A percentile compares a stretch with the other conserved stretches of the same genome.
phyloP scores from a whole-genome alignment of 768 basidiomycete genomes.

The Xerocomellus intermedius region DNA sequence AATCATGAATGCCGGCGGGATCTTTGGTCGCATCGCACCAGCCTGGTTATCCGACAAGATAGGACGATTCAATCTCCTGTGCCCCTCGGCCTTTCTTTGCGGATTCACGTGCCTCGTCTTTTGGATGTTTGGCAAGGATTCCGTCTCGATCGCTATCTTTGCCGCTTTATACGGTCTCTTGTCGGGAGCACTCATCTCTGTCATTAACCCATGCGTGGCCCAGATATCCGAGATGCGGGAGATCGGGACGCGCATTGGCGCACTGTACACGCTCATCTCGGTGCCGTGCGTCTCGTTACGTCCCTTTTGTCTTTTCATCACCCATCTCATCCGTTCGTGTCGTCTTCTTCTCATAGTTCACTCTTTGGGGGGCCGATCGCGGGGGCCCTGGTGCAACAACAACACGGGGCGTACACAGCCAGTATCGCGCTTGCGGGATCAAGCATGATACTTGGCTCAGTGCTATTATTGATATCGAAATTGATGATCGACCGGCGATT shows the following conservation, averaged over 20 bases:
- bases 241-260: constrained; percentile 63
- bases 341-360: constrained; percentile 38
- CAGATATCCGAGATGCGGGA: constrained; percentile 59
- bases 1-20: constrained; percentile 65
- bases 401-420: constrained; percentile 45
- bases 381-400: constrained; percentile 50
- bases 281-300: constrained; percentile 57
- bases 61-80: constrained; percentile 66
- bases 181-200: constrained; percentile 66
- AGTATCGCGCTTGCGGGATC: constrained; percentile 62
- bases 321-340: neutral
- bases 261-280: constrained; percentile 62
- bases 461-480: constrained; percentile 52
- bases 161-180: constrained; percentile 60
- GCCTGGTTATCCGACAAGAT: constrained; percentile 62
- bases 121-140: constrained; percentile 50
- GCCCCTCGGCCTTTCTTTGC: constrained; percentile 59
- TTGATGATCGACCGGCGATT: constrained; percentile 43
- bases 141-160: constrained; percentile 48
- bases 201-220: constrained; percentile 65
- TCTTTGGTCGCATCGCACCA: constrained; percentile 63
- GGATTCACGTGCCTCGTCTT: constrained; percentile 58
- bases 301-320: neutral
- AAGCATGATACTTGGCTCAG: constrained; percentile 57
- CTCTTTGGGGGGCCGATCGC: constrained; percentile 64